phyloP scores from a whole-genome alignment of 1,284 basidiomycete species.

The Puccinia sorghi region DNA sequence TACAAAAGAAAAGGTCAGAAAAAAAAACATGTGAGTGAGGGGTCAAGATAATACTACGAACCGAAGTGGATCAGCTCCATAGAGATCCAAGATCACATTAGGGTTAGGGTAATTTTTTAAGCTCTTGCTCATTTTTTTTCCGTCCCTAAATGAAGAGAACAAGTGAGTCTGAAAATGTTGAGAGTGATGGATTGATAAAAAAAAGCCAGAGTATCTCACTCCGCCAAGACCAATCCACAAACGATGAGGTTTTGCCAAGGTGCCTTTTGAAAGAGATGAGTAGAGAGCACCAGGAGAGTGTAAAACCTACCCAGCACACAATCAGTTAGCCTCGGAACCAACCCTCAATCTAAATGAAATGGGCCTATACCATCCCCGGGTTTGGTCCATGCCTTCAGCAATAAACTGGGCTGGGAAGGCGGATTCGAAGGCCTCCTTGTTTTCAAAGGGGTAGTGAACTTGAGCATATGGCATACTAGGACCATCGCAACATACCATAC shows the following conservation, averaged over 20 bases:
- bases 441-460: slow-evolving; percentile 97
- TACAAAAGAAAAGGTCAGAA: background rate
- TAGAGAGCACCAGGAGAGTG: slow-evolving; percentile 90
- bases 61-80: slow-evolving; percentile 95
- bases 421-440: slow-evolving; percentile 75
- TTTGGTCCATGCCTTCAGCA: slow-evolving; percentile 77
- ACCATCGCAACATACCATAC: slow-evolving; percentile 22
- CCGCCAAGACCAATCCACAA: slow-evolving; percentile 90
- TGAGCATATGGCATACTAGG: slow-evolving; percentile 97
- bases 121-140: slow-evolving; percentile 99
- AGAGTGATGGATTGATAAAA: slow-evolving; percentile 1
- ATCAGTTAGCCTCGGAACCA: slow-evolving; percentile 62
- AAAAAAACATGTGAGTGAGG: slow-evolving; percentile 51
- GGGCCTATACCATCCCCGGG: slow-evolving; percentile 53
- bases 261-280: slow-evolving; percentile 86
- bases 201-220: slow-evolving; percentile 61
- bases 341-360: slow-evolving; percentile 11
- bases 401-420: slow-evolving; percentile 98
- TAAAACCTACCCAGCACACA: slow-evolving; percentile 89
- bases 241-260: slow-evolving; percentile 99
- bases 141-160: slow-evolving; percentile 66
- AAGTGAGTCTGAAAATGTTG: slow-evolving; percentile 12
- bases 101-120: slow-evolving; percentile 98
- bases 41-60: slow-evolving; percentile 54
- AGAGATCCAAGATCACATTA: slow-evolving; percentile 81